These are phyloP conservation scores for Lentinula aciculospora DNA, from an alignment of 768 basidiomycete genomes.

Conservation along the genomic window DNA sequence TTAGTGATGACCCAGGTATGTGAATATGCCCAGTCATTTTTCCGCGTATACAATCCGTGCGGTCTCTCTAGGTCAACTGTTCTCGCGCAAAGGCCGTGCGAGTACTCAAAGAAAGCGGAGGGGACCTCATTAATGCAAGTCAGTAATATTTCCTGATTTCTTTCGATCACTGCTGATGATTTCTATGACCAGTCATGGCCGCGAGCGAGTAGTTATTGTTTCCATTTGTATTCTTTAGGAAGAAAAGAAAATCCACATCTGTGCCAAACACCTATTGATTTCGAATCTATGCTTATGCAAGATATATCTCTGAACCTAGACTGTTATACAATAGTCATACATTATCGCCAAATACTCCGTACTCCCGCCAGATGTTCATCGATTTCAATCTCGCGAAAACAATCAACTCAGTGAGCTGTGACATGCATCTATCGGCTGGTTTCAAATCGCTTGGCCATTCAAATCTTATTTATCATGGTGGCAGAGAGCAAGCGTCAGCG, in stretches of 20 bases:
- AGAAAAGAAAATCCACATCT: constrained; percentile 20
- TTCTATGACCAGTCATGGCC: constrained; percentile 70
- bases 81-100: constrained; percentile 89
- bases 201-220: constrained; percentile 70
- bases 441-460: no score
- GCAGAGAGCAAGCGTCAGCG: no score
- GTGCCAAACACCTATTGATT: no score
- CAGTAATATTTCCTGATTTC: constrained; percentile 30
- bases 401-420: no score
- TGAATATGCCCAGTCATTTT: not conserved
- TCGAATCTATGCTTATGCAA: no score
- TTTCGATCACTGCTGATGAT: not conserved
- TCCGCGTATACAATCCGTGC: not conserved
- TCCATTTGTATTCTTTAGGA: constrained; percentile 12
- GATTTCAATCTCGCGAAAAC: no score
- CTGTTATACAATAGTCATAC: no score
- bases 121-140: constrained; percentile 97
- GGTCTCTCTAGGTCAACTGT: constrained; percentile 80
- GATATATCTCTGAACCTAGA: no score
- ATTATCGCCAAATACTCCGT: no score
- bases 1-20: constrained; percentile 71
- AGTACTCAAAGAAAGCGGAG: constrained; percentile 85
- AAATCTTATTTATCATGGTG: no score
- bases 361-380: no score
- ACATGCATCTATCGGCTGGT: no score